phyloP scores from a whole-genome alignment of 1,139 yeast species.

The Pneumocystis jirovecii region DNA sequence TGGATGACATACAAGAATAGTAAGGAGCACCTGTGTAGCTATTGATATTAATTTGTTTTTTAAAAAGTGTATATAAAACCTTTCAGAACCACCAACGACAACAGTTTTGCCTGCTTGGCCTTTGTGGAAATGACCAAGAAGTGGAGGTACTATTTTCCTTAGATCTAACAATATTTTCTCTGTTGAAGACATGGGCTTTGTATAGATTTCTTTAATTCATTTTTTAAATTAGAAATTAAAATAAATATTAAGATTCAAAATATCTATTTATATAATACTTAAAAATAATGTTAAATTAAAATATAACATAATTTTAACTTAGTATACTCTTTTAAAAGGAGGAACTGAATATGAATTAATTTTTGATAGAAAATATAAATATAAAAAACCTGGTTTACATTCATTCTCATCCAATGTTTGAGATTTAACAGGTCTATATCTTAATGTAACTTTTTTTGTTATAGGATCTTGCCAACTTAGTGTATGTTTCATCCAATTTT shows the following conservation, averaged over 20 bases:
- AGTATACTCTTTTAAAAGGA: conserved; percentile 14
- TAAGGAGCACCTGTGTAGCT: conserved; percentile 87
- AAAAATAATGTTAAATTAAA: neutral
- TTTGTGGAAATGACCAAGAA: conserved; percentile 57
- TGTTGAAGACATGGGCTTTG: neutral
- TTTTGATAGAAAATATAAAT: conserved; percentile 65
- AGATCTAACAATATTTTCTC: neutral
- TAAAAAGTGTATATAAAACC: conserved; percentile 25
- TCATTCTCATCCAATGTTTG: conserved; percentile 80
- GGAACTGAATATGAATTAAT: conserved; percentile 48
- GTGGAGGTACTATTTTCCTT: conserved; percentile 54
- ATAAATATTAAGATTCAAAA: neutral
- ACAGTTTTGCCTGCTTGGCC: conserved; percentile 87
- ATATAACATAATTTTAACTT: neutral
- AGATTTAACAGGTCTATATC: conserved; percentile 73
- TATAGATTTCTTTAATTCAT: no score
- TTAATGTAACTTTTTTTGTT: conserved; percentile 61
- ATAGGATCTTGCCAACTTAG: conserved; percentile 71
- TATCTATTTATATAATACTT: neutral
- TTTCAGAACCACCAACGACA: conserved; percentile 88
- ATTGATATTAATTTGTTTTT: conserved; percentile 15
- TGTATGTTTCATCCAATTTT: conserved; percentile 94
- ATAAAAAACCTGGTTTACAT: conserved; percentile 45
- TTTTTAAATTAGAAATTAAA: no score
- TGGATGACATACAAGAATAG: conserved; percentile 34